Base-by-base conservation (phyloP, 768 basidiomycete genomes). In the Neoboletus subvelutipes region DNA sequence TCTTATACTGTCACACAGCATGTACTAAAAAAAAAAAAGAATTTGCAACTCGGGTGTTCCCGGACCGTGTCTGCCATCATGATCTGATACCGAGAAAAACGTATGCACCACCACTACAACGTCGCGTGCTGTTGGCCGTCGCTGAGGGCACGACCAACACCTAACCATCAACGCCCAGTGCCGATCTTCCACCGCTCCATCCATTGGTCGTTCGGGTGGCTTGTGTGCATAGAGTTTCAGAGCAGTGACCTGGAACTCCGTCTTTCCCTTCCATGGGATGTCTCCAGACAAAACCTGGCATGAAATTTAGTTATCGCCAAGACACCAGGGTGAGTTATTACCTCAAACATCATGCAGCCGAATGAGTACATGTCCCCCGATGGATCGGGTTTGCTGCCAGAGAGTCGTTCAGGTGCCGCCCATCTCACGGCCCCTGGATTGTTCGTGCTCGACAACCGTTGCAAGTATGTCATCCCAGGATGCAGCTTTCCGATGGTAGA, bases 211-310 rank as follows among this genome's bases (percentile, higher is more conserved):
- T 26, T 28, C 2, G 2, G 54, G 47, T 1, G 15, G 41, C 15
- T 6, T 24, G 47, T 56, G 47, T 3, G 20, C 47, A 1, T 2
- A 9, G 8, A 58, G 13, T 20, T 58, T 58, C 29, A 56, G 31
- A 33, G n/a, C 47, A 1, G 40, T 18, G 0, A 58, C 54, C 26
- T 56, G n/a, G 2, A 2, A 58, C 0, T 26, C 18, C 0, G 5
- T 58, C 55, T 22, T 31, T 20, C 39, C 55, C 43, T 57, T 58
- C 54, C 57, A 50, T 4, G 57, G 57, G 6, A 50, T 22, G 1
- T 57, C 57, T 20, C 57, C 54, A 8, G 54, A 58, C 4, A 56
- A 9, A 13, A 58, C 54, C 54, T 58, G 12, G 0, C 1, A 1
- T 5, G 12, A 24, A 34, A 36, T 28, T 28, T 5, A 28, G 28